A percentile compares a stretch with the other conserved stretches of the same genome.
phyloP scores from a whole-genome alignment of 2,329 filamentous ascomycete species.

The Daldinia eschscholtzii region DNA sequence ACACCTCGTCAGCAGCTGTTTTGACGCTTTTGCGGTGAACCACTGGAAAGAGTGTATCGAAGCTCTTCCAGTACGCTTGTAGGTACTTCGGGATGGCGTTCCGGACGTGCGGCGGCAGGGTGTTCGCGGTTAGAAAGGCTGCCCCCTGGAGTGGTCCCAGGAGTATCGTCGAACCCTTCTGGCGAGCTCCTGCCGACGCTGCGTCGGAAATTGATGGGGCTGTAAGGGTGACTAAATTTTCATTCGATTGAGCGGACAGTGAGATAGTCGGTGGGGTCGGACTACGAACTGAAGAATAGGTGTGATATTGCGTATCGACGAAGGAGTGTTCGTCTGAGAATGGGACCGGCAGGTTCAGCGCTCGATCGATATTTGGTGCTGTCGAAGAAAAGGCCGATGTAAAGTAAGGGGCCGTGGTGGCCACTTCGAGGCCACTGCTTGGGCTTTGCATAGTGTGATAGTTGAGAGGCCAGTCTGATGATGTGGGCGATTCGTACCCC shows the following conservation, averaged over 20 bases:
- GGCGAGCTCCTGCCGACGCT: slow-evolving; percentile 55
- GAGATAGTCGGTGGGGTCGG: slow-evolving; percentile 61
- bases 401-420: slow-evolving; percentile 50
- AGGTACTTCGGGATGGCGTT: slow-evolving; percentile 64
- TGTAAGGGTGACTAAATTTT: slow-evolving; percentile 63
- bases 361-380: slow-evolving; percentile 53
- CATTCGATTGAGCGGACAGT: slow-evolving; percentile 61
- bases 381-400: slow-evolving; percentile 47
- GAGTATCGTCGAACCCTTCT: slow-evolving; percentile 57
- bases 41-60: slow-evolving; percentile 63
- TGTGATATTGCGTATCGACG: slow-evolving; percentile 55
- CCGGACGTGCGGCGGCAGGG: slow-evolving; percentile 54
- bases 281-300: slow-evolving; percentile 62
- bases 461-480: slow-evolving; percentile 43
- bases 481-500: slow-evolving; percentile 47
- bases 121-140: slow-evolving; percentile 56
- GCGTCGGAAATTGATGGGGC: slow-evolving; percentile 56
- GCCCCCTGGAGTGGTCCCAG: slow-evolving; percentile 53
- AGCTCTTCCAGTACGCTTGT: slow-evolving; percentile 66
- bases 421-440: slow-evolving; percentile 46
- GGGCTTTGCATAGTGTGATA: slow-evolving; percentile 43
- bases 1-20: slow-evolving; percentile 58
- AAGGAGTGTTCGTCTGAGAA: slow-evolving; percentile 55
- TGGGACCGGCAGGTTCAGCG: slow-evolving; percentile 54
- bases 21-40: slow-evolving; percentile 63